Evolutionary conservation across 2,329 filamentous ascomycete genomes (phyloP).

Genomic region (Neofusicoccum sp.): DNA sequence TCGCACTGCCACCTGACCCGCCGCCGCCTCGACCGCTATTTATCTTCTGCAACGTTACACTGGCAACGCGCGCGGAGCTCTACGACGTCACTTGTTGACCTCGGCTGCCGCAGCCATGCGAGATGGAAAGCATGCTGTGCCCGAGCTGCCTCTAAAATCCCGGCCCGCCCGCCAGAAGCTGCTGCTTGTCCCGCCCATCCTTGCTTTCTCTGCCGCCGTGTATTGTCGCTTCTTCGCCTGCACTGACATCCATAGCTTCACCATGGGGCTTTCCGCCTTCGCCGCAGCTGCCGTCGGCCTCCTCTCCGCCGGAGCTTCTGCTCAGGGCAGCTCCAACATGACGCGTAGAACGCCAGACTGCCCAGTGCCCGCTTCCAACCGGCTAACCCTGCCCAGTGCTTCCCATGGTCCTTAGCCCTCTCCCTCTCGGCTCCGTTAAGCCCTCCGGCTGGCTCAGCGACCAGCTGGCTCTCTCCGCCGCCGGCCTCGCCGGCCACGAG

Average conservation of each 20-base stretch:
- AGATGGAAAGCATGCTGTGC: not conserved
- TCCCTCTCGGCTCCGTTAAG: constrained; percentile 55
- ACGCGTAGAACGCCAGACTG: not conserved
- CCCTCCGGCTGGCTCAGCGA: constrained; percentile 57
- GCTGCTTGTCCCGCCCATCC: not conserved
- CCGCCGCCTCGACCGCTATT: not conserved
- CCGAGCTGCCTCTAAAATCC: not conserved
- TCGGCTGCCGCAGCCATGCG: not conserved
- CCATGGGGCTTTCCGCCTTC: not conserved
- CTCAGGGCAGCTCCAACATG: not conserved
- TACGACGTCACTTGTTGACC: not conserved
- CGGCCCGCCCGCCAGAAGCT: not conserved
- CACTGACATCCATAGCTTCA: not conserved
- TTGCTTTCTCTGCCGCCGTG: not conserved
- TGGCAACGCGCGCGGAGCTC: not conserved
- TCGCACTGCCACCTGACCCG: not conserved
- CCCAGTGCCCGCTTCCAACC: not conserved
- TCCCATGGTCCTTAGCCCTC: constrained; percentile 41
- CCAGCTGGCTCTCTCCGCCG: constrained; percentile 52
- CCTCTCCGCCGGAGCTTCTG: not conserved
- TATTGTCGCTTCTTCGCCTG: not conserved
- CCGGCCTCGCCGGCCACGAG: constrained; percentile 57
- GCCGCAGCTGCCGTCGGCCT: not conserved
- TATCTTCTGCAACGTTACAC: not conserved
- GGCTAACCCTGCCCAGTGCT: constrained; percentile 26